A percentile compares a stretch with the other conserved stretches of the same genome.
Conservation (phyloP, 352 stramenopile species). For the Phytophthora litchii region DNA sequence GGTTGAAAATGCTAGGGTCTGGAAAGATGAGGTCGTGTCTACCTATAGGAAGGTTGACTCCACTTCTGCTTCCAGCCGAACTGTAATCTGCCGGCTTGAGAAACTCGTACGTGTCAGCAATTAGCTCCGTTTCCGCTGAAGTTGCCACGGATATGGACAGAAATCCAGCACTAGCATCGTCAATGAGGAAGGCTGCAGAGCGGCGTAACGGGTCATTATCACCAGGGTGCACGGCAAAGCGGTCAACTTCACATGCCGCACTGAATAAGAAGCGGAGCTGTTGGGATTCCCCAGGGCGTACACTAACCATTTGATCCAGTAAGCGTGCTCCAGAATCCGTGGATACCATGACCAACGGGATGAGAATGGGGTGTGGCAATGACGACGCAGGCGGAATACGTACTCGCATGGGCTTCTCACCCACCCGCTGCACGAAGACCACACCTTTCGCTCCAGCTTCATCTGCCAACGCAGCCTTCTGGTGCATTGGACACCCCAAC, state of each 20-base stretch:
- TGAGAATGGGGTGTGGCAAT: constrained; percentile 46
- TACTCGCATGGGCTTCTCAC: constrained; percentile 65
- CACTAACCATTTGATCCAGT: constrained; percentile 41
- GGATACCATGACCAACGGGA: constrained; percentile 77
- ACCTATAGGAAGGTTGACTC: constrained; percentile 45
- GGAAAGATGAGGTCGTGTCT: constrained; percentile 46
- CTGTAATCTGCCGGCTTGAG: constrained; percentile 37
- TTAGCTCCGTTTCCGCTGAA: constrained; percentile 36
- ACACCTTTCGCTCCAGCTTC: constrained; percentile 64
- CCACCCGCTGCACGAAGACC: constrained; percentile 62
- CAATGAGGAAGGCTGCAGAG: constrained; percentile 48
- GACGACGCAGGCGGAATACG: constrained; percentile 38
- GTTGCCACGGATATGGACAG: constrained; percentile 57
- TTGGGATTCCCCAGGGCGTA: constrained; percentile 36
- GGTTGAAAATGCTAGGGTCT: constrained; percentile 32
- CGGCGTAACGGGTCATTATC: constrained; percentile 39
- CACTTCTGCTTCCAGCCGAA: constrained; percentile 15
- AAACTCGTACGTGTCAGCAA: constrained; percentile 50
- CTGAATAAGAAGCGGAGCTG: constrained; percentile 68
- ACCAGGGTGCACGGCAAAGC: constrained; percentile 52
- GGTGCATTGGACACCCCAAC: constrained; percentile 60
- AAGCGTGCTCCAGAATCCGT: constrained; percentile 57
- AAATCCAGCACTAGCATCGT: constrained; percentile 54
- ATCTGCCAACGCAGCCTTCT: constrained; percentile 65
- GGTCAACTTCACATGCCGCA: constrained; percentile 44